Base-by-base conservation (phyloP, 345 rosid genomes). In the Arabis hirsuta region DNA sequence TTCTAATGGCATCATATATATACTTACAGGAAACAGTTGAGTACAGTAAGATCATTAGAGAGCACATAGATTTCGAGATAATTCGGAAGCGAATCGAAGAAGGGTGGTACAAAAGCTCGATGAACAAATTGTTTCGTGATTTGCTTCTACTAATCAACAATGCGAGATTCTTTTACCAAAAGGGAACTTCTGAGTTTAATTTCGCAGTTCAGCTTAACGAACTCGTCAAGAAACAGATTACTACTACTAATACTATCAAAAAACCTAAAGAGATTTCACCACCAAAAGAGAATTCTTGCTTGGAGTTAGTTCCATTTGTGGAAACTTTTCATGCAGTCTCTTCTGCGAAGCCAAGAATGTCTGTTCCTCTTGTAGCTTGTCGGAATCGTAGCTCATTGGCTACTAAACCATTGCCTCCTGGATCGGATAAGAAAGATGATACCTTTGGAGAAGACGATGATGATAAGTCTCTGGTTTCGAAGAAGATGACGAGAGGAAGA, bases 131-230 rank as follows among this genome's bases (percentile, higher is more conserved):
- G 63, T 82, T 77, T 58, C 72, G 85, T 5, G 94, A 88, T 71
- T 77, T 86, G 62, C 81, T 88, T 24, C 80, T 88, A 64, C 75
- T 88, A 2, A 72, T 88, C 62, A 86, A 79, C 80, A 88, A 88
- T 39, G 85, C 84, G 7, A 62, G 76, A 11, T 34, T 83, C 29
- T 86, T 84, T 76, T 84, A 75, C 39, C 45, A 46, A 13, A 76
- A 80, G 39, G 48, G 73, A 2, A 84, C 84, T 36, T 51, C 80
- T 1, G 91, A 88, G 76, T 74, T 36, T 7, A 6, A 27, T 3
- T 80, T 83, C 0, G 88, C 87, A 9, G 10, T 45, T 2, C 84
- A 86, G 71, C 82, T 86, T 59, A 67, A 82, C 54, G 41, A 59
- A 38, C 65, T 84, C 34, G 84, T 84, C 50, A 46, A 20, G 41